Evolutionary conservation across 371 early-diverging fungal genomes (phyloP), one percentile per base, ranked within the genome.

Genomic region (Mucor racemosus): DNA sequence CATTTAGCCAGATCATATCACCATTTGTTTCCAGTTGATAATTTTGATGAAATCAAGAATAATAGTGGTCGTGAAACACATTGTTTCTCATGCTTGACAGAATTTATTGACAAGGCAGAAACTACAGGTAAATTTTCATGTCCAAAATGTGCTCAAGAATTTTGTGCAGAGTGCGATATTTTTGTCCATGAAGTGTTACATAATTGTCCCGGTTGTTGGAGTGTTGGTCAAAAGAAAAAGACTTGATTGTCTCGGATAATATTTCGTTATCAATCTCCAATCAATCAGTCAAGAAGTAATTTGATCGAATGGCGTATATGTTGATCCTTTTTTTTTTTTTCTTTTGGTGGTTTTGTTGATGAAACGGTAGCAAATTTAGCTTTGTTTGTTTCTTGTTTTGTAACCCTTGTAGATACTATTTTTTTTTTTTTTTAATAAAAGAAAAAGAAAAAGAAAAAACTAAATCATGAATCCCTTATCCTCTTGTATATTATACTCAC

Each of bases 1-100:
- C 91, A 95, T 76, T 71, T 98, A 60, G 97, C 97, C 6, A 70
- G 98, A 59, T 95, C 95, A n/a, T 97, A 97, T 73, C 97, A 96
- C 67, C 97, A 97, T 64, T 81, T 98, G 59, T 97, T 97, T 72
- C 98, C 99, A 5, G 90, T 94, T 13, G 87, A 88, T 65, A 90
- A 89, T 60, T 89, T 86, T 77, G 75, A 85, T 42, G 89, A 89
- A 67, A 74, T 88, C 36, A 75, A 77, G 54, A 53, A n/a, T 6
- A 56, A 40, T 40, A 74, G 73, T 66, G 67, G 57, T n/a, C 64
- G 63, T 19, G 50, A 62, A 21, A 60, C 73, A 13, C 73, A 79
- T 71, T 85, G 83, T 53, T 85, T 78, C 55, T 77, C 84, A 42
- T 85, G 83, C 58, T 60, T 81, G 56, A 60, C 62, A 9, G 67